Percentiles rank a stretch among this genome's conserved stretches.
These are phyloP conservation scores for Acer saccharum DNA, from an alignment of 345 rosid species.

Conservation along the genomic window DNA sequence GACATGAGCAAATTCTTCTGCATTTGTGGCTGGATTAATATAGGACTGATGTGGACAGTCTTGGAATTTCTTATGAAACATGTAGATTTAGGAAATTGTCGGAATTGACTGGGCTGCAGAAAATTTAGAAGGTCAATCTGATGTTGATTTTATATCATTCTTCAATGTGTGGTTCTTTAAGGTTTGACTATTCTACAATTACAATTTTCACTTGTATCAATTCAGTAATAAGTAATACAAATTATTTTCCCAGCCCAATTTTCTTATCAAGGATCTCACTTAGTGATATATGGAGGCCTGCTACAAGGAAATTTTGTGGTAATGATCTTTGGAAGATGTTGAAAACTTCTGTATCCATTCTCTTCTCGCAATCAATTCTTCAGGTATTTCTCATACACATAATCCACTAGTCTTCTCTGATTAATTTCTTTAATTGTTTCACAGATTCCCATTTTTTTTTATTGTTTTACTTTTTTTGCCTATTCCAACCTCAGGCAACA, in stretches of 20 bases:
- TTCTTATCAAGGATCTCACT: slow-evolving; percentile 90
- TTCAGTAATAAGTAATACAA: slow-evolving; percentile 18
- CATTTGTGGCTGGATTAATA: background rate
- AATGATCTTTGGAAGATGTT: slow-evolving; percentile 76
- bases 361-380: slow-evolving; percentile 77
- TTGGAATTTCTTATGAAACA: slow-evolving; percentile 1
- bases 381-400: slow-evolving; percentile 54
- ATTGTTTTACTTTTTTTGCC: slow-evolving; percentile 1
- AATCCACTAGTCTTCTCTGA: slow-evolving; percentile 2
- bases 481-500: background rate
- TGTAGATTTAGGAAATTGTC: background rate
- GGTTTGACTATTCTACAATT: slow-evolving; percentile 8
- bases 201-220: slow-evolving; percentile 14
- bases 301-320: slow-evolving; percentile 61
- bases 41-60: background rate
- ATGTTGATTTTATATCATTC: slow-evolving; percentile 8
- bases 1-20: background rate
- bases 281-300: slow-evolving; percentile 93
- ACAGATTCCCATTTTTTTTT: slow-evolving; percentile 10
- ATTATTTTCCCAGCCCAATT: slow-evolving; percentile 60
- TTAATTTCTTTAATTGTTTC: slow-evolving; percentile 18
- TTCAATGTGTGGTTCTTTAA: background rate
- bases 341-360: slow-evolving; percentile 81
- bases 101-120: slow-evolving; percentile 8
- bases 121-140: slow-evolving; percentile 12